A percentile compares a stretch with the other conserved stretches of the same genome.
Conservation (phyloP, 1,139 yeast genomes). For the Nadsonia starkeyi-henricii region DNA sequence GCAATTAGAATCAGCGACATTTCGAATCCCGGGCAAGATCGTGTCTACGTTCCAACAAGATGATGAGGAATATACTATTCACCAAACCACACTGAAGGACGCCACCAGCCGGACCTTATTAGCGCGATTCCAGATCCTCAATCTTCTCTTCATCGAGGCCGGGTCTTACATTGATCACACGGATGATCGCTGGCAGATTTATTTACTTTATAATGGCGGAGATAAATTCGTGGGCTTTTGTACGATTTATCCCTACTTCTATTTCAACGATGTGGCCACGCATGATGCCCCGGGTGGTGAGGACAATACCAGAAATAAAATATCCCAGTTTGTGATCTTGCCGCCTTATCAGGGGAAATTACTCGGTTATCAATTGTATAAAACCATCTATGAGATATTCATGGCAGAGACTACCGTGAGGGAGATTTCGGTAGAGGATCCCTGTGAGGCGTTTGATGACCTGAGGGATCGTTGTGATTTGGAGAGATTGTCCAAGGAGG, state of each 20-base stretch:
- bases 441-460: conserved; percentile 86
- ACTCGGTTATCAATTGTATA: conserved; percentile 59
- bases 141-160: conserved; percentile 79
- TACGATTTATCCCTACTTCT: conserved; percentile 78
- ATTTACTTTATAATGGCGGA: conserved; percentile 21
- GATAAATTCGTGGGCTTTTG: conserved; percentile 53
- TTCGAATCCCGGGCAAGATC: conserved; percentile 36
- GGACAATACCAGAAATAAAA: conserved; percentile 42
- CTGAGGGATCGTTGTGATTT: conserved; percentile 76
- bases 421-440: conserved; percentile 89
- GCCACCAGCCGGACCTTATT: conserved; percentile 40
- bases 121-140: conserved; percentile 62
- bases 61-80: conserved; percentile 26
- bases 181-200: conserved; percentile 63
- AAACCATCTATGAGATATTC: conserved; percentile 42
- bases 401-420: conserved; percentile 35
- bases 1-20: conserved; percentile 31
- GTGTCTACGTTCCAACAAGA: conserved; percentile 27
- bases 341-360: conserved; percentile 63
- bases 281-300: conserved; percentile 44
- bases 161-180: conserved; percentile 72
- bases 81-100: conserved; percentile 30
- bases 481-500: conserved; percentile 31
- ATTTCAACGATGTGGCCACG: conserved; percentile 12
- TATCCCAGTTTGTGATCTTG: conserved; percentile 73